Evolutionary conservation across 371 early-diverging fungal species (phyloP).

Genomic region (Lichtheimia hyalospora): DNA sequence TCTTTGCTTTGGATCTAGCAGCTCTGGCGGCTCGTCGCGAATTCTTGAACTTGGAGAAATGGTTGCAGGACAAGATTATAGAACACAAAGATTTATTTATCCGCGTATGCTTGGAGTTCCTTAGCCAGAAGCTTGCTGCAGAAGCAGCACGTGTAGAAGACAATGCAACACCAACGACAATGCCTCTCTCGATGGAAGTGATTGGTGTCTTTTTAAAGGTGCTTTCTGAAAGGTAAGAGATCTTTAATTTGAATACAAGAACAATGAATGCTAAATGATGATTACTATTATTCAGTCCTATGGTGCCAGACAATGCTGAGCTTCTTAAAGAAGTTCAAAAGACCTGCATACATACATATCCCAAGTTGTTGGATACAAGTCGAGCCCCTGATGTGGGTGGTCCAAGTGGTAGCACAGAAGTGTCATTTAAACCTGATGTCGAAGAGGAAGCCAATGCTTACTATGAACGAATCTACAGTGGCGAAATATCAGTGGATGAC

Average conservation of each 20-base stretch:
- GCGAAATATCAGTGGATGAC: constrained; percentile 70
- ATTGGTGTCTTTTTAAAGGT: constrained; percentile 70
- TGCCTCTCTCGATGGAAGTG: constrained; percentile 69
- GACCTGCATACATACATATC: constrained; percentile 61
- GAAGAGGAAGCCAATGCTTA: constrained; percentile 82
- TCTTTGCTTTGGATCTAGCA: constrained; percentile 84
- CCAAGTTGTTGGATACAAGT: constrained; percentile 50
- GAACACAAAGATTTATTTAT: constrained; percentile 72
- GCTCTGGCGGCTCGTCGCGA: constrained; percentile 81
- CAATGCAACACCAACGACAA: constrained; percentile 40
- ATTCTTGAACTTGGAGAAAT: constrained; percentile 81
- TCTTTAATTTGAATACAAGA: neutral
- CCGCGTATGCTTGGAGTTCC: constrained; percentile 75
- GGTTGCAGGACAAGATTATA: constrained; percentile 76
- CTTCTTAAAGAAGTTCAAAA: constrained; percentile 61
- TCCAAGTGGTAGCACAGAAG: constrained; percentile 26
- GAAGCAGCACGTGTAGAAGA: constrained; percentile 31
- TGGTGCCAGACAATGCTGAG: constrained; percentile 63
- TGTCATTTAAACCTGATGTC: constrained; percentile 58
- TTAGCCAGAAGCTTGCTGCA: constrained; percentile 65
- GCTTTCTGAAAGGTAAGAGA: constrained; percentile 56
- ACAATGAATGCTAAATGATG: neutral
- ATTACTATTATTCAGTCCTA: constrained; percentile 24
- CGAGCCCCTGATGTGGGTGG: constrained; percentile 29
- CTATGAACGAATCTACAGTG: constrained; percentile 78